Evolutionary conservation across 202 grass and related monocot genomes (phyloP).

Genomic region (Hordeum pubiflorum): DNA sequence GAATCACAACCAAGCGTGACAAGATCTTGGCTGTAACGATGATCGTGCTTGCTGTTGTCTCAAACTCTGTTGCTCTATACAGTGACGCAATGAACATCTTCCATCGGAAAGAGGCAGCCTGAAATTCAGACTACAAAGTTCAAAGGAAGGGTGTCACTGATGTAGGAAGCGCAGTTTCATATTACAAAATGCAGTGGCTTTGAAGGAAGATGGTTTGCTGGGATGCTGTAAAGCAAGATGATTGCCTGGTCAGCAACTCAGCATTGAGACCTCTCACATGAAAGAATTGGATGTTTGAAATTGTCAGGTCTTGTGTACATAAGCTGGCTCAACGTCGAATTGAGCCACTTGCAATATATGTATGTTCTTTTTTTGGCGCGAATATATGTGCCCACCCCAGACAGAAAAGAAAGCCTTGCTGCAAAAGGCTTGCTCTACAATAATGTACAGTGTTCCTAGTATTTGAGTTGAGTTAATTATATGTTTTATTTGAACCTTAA

Average conservation of each 20-base stretch:
- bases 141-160: neutral
- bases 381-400: conserved; percentile 1
- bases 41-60: conserved; percentile 68
- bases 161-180: neutral
- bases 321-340: conserved; percentile 16
- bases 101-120: conserved; percentile 51
- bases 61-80: conserved; percentile 83
- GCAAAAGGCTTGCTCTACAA: conserved; percentile 17
- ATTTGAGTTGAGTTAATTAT: neutral
- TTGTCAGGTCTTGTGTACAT: neutral
- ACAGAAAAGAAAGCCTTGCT: neutral
- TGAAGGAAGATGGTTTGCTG: neutral
- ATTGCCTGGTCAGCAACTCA: neutral
- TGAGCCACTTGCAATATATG: conserved; percentile 29
- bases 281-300: conserved; percentile 9
- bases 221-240: conserved; percentile 9
- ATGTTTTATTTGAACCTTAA: neutral
- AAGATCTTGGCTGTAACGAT: conserved; percentile 70
- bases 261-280: neutral
- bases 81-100: conserved; percentile 66
- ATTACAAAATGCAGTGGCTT: neutral
- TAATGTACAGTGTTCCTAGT: conserved; percentile 21
- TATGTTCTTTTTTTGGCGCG: neutral
- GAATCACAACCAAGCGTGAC: conserved; percentile 50
- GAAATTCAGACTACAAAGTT: conserved; percentile 21